A percentile compares a stretch with the other conserved stretches of the same genome.
Evolutionary conservation across 2,329 filamentous ascomycete genomes (phyloP).

Genomic region (Colletotrichum sp.): DNA sequence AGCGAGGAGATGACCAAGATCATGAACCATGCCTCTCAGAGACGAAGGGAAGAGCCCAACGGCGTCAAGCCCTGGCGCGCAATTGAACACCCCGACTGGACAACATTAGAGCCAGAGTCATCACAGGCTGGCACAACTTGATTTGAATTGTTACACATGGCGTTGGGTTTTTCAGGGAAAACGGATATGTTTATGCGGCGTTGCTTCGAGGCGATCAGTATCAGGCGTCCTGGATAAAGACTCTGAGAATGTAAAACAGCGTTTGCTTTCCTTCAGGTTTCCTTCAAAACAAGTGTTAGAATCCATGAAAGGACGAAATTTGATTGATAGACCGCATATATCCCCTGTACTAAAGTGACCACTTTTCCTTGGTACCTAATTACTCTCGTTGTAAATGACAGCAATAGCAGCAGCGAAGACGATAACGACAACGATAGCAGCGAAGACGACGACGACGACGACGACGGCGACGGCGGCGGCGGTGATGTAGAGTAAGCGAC

Average conservation of each 20-base stretch:
- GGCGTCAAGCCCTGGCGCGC: constrained; percentile 66
- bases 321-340: neutral
- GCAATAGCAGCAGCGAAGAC: too few relatives aligned
- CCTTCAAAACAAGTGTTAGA: neutral
- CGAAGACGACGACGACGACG: too few relatives aligned
- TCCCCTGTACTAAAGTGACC: neutral
- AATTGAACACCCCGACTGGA: constrained; percentile 65
- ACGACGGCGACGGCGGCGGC: too few relatives aligned
- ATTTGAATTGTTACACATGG: neutral
- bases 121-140: neutral
- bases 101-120: neutral
- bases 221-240: neutral
- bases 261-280: neutral
- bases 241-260: neutral
- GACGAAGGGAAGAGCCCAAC: constrained; percentile 57
- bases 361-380: neutral
- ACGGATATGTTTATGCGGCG: neutral
- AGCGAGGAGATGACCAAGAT: constrained; percentile 53
- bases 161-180: neutral
- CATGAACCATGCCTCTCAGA: constrained; percentile 57
- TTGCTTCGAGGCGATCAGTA: neutral
- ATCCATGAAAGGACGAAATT: neutral
- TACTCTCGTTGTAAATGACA: too few relatives aligned
- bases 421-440: too few relatives aligned
- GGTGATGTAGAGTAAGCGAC: too few relatives aligned